phyloP scores from a whole-genome alignment of 768 basidiomycete species.

The Leccinum boreale region DNA sequence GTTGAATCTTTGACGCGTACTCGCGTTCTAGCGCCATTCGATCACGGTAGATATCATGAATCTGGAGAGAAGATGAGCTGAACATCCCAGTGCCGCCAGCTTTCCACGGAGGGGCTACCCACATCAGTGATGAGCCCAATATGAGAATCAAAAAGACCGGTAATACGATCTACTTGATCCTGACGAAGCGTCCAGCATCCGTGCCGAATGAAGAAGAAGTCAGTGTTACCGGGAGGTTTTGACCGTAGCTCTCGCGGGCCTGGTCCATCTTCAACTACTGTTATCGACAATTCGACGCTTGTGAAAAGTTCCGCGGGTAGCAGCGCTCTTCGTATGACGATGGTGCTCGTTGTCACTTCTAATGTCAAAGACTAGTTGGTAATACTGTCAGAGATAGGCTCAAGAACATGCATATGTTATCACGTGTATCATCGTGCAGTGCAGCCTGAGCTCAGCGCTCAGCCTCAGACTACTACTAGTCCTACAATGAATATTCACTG shows the following conservation, averaged over 20 bases:
- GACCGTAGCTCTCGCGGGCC: conserved; percentile 40
- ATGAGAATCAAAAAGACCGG: conserved; percentile 56
- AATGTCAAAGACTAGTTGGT: not conserved
- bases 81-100: not conserved
- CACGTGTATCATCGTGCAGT: not conserved
- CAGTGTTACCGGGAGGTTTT: conserved; percentile 48
- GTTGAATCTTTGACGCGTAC: conserved; percentile 69
- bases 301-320: not conserved
- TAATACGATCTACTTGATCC: conserved; percentile 73
- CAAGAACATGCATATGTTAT: not conserved
- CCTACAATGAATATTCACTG: not conserved
- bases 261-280: conserved; percentile 13
- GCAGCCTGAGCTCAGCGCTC: no score
- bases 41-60: conserved; percentile 69
- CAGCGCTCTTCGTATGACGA: not conserved
- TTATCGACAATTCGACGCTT: not conserved
- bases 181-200: conserved; percentile 27
- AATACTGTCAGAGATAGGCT: not conserved
- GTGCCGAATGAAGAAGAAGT: not conserved
- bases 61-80: conserved; percentile 37
- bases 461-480: no score
- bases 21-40: conserved; percentile 71
- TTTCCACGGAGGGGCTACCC: conserved; percentile 21
- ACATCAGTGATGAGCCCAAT: conserved; percentile 67
- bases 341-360: conserved; percentile 3